Base-by-base conservation (phyloP, 257 asterid genomes). In the Solanum tarijense region DNA sequence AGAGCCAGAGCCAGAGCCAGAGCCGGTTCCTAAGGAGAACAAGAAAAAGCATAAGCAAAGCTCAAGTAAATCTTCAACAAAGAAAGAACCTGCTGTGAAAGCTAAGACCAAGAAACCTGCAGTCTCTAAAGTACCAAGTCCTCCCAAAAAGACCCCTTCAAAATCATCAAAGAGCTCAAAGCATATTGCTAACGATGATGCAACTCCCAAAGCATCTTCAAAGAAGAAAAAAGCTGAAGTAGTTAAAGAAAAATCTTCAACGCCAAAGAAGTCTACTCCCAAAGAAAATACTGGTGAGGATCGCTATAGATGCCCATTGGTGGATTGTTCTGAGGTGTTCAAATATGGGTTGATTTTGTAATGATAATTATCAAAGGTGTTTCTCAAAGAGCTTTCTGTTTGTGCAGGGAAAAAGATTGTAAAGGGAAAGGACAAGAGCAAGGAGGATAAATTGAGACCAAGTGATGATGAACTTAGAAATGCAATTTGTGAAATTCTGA, bases 281-380 rank as follows among this genome's bases (percentile, higher is more conserved):
- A 94, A 88, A 86, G 96, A 91, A 89, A 93, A 87, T 82, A 87
- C 92, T 75, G 98, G 99, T 96, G 86, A 91, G 96, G 71, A 87
- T 48, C 1, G 27, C 60, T 9, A 76, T 39, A 38, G 0, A n/a
- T 76, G 60, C 60, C 23, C 84, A 27, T 82, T 82, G 13, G 23
- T 46, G 43, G 69, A 16, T 48, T 29, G 16, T 29, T 46, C 0
- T 16, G 41, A 81, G 38, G 85, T 81, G 85, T 81, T 18, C 29
- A 81, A 43, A 12, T 31, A 46, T 29, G 68, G 68, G 69, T 18
- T 29, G 18, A 31, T 29, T 46, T 81, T 48, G 69, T 29, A 38
- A 29, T 29, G 69, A 18, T 81, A 38, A 29, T 48, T 81, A 48
- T 48, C 85, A 9, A 29, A 27, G 10, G 75, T 73, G 38, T 25